Conservation (phyloP, 192 early-diverging fungal species). For the Mortierella hygrophila region DNA sequence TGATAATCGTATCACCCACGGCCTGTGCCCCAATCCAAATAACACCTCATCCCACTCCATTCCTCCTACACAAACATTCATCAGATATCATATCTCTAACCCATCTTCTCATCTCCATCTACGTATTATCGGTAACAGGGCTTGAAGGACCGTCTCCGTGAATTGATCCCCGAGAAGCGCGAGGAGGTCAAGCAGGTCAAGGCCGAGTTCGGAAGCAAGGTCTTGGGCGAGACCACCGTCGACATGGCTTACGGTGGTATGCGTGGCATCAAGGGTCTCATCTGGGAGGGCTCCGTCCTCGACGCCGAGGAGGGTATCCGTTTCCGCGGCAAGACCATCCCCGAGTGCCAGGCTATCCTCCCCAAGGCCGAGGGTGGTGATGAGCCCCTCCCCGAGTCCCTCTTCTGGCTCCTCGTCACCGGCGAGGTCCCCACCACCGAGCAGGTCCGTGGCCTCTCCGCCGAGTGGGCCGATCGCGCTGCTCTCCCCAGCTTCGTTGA, state of each 20-base stretch:
- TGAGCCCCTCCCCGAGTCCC: conserved; percentile 97
- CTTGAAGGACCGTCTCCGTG: conserved; percentile 93
- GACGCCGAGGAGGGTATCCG: conserved; percentile 99
- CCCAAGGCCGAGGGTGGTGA: conserved; percentile 88
- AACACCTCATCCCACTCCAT: not conserved
- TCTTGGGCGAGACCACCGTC: conserved; percentile 95
- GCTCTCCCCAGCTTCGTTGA: conserved; percentile 94
- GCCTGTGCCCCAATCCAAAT: not conserved
- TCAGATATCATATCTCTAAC: not conserved
- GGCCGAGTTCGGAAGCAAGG: conserved; percentile 90
- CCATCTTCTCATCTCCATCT: not conserved
- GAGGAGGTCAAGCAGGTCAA: conserved; percentile 96
- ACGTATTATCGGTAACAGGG: conserved; percentile 63
- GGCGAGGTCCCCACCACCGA: conserved; percentile 96
- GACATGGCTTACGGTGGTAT: conserved; percentile 99
- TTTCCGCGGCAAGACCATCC: conserved; percentile 96
- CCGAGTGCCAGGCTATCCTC: conserved; percentile 94
- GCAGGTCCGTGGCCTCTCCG: conserved; percentile 91
- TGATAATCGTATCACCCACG: no score
- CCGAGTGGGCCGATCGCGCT: conserved; percentile 96
- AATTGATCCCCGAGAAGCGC: conserved; percentile 96
- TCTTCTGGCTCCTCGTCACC: conserved; percentile 98
- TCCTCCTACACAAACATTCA: not conserved
- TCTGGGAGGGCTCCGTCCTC: conserved; percentile 98
- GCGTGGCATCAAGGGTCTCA: conserved; percentile 99